Evolutionary conservation across 345 rosid genomes (phyloP), one percentile per base, ranked within the genome.

Genomic region (Microcos paniculata): DNA sequence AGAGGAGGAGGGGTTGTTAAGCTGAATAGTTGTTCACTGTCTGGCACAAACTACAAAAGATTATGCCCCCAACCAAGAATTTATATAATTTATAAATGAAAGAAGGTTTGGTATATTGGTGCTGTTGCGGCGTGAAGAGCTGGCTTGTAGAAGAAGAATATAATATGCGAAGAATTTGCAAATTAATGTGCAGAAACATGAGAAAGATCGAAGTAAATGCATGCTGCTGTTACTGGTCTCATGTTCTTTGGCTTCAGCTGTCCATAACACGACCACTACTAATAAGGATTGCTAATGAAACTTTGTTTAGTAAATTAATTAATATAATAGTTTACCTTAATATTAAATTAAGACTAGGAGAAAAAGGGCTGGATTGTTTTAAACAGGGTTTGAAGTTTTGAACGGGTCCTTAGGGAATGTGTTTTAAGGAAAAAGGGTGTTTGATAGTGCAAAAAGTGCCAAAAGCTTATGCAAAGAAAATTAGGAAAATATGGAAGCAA

Each of bases 101-200:
- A 56, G 48, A 45, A n/a, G 75, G 62, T 70, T 51, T 58, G 74
- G 69, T 51, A 21, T 45, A 31, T 12, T 59, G 69, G 68, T 59
- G 42, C 38, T 38, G 55, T 35, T 67, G n/a, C n/a, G n/a, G n/a
- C 26, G 8, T 8, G 13, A 8, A 57, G 67, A 33, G 79, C 6
- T 76, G 74, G 40, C 33, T 49, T 26, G 80, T 80, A 72, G 79
- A 67, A 71, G 56, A 49, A 48, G 33, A 42, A 70, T 73, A 77
- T 78, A 71, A 75, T 63, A 49, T 49, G 59, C n/a, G n/a, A n/a
- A n/a, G n/a, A 30, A 72, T 12, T 28, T 19, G 28, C 4, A 14
- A 62, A 30, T 28, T n/a, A 66, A 66, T 15, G 14, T n/a, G 35
- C 23, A 51, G 16, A 75, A 64, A 11, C 45, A 28, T 48, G 59